A percentile compares a stretch with the other conserved stretches of the same genome.
These are phyloP conservation scores for Penicillium alfredii DNA, from an alignment of 495 filamentous ascomycete genomes.

Conservation along the genomic window DNA sequence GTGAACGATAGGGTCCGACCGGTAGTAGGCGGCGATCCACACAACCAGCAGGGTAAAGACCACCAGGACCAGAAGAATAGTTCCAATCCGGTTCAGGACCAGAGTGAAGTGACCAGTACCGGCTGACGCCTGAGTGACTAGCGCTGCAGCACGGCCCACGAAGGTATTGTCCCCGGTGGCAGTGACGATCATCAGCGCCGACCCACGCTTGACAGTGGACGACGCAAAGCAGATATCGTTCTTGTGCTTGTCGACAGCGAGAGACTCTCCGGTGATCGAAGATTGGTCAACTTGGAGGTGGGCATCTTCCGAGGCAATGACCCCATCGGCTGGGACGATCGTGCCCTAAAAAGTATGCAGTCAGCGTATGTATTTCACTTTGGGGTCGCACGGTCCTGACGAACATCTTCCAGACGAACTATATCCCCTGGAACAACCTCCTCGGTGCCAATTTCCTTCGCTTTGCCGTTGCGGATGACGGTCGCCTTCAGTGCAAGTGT, in stretches of 20 bases:
- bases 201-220: constrained; percentile 83
- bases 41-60: constrained; percentile 72
- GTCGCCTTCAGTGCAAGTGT: constrained; percentile 80
- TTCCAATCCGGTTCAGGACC: constrained; percentile 76
- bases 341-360: constrained; percentile 50
- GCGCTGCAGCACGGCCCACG: constrained; percentile 80
- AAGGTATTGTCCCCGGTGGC: constrained; percentile 82
- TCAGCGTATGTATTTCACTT: not conserved
- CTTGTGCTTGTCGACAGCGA: constrained; percentile 82
- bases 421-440: constrained; percentile 89
- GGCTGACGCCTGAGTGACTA: constrained; percentile 67
- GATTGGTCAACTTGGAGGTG: constrained; percentile 91
- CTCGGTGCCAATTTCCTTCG: constrained; percentile 66
- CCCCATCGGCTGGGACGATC: constrained; percentile 84
- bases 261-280: constrained; percentile 85
- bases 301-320: constrained; percentile 69
- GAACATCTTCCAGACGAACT: constrained; percentile 73
- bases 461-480: constrained; percentile 69
- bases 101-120: constrained; percentile 83
- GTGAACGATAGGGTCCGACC: constrained; percentile 63
- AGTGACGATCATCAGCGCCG: constrained; percentile 74
- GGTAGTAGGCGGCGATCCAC: constrained; percentile 84
- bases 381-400: constrained; percentile 3
- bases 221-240: constrained; percentile 76
- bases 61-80: constrained; percentile 69